Evolutionary conservation across 148 eudicot genomes (phyloP).

Genomic region (Rhododendron molle): DNA sequence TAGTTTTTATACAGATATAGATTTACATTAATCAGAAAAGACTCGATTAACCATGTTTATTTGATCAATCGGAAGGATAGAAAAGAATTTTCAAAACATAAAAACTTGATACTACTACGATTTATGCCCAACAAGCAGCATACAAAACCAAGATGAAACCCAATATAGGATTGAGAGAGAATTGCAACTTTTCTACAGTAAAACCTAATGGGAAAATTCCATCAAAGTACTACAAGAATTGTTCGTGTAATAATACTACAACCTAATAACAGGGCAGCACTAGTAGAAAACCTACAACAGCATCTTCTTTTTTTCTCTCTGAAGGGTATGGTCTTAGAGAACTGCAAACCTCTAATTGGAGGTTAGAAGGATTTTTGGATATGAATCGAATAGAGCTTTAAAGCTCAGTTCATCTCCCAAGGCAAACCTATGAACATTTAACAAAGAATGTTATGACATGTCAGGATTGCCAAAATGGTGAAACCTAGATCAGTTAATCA

Average conservation of each 20-base stretch:
- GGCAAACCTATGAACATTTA: background rate
- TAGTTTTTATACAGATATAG: too few relatives aligned
- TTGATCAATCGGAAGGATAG: background rate
- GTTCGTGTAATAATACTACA: background rate
- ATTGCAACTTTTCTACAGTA: background rate
- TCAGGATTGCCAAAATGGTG: background rate
- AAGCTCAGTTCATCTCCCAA: background rate
- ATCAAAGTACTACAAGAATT: background rate
- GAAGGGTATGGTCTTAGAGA: background rate
- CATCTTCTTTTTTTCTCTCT: background rate
- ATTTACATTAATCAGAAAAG: background rate
- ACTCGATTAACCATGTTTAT: background rate
- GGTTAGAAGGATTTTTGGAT: background rate
- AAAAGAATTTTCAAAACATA: background rate
- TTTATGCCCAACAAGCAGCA: background rate
- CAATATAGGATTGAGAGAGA: background rate
- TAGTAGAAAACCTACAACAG: background rate
- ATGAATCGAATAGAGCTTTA: background rate
- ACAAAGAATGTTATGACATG: background rate
- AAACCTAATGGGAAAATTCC: background rate
- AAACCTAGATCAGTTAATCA: slow-evolving; percentile 15
- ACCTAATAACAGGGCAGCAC: background rate
- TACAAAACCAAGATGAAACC: background rate
- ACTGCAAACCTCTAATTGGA: slow-evolving; percentile 14
- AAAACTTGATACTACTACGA: background rate